Percentiles rank a stretch among this genome's conserved stretches.
phyloP scores from a whole-genome alignment of 495 filamentous ascomycete genomes.

The Hypoxylon crocopeplum region DNA sequence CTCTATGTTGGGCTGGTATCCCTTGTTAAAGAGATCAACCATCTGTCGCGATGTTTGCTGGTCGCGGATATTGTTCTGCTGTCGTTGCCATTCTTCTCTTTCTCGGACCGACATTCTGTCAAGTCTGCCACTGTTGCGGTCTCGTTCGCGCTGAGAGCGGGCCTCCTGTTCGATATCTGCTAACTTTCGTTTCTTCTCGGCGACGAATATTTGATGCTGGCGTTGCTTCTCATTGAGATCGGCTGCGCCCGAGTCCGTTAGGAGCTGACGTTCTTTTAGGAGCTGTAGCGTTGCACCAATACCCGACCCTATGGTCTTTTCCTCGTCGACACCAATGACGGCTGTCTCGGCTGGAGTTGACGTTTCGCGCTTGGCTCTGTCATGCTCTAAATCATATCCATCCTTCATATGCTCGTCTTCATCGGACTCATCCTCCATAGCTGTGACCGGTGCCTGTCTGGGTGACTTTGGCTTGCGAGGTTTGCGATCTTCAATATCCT shows the following conservation, averaged over 20 bases:
- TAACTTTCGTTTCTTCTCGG: slow-evolving; percentile 76
- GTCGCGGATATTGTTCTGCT: slow-evolving; percentile 87
- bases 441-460: slow-evolving; percentile 46
- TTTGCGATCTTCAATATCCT: slow-evolving; percentile 70
- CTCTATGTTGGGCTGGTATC: slow-evolving; percentile 89
- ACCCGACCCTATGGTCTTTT: slow-evolving; percentile 76
- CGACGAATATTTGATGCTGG: slow-evolving; percentile 79
- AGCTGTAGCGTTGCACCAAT: slow-evolving; percentile 82
- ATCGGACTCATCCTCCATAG: slow-evolving; percentile 59
- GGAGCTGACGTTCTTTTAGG: slow-evolving; percentile 80
- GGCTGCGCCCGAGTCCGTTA: slow-evolving; percentile 67
- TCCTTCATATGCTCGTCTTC: slow-evolving; percentile 53
- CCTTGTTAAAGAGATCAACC: slow-evolving; percentile 80
- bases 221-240: slow-evolving; percentile 74
- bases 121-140: slow-evolving; percentile 79
- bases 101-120: slow-evolving; percentile 89
- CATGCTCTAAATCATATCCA: slow-evolving; percentile 60
- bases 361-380: slow-evolving; percentile 61
- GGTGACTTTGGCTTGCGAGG: slow-evolving; percentile 49
- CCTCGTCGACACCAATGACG: slow-evolving; percentile 82
- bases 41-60: slow-evolving; percentile 78
- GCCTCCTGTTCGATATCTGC: slow-evolving; percentile 78
- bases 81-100: slow-evolving; percentile 85
- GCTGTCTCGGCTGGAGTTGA: slow-evolving; percentile 60
- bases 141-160: slow-evolving; percentile 83